Conservation (phyloP, 805 yeast species). For the Yamadazyma sp. region DNA sequence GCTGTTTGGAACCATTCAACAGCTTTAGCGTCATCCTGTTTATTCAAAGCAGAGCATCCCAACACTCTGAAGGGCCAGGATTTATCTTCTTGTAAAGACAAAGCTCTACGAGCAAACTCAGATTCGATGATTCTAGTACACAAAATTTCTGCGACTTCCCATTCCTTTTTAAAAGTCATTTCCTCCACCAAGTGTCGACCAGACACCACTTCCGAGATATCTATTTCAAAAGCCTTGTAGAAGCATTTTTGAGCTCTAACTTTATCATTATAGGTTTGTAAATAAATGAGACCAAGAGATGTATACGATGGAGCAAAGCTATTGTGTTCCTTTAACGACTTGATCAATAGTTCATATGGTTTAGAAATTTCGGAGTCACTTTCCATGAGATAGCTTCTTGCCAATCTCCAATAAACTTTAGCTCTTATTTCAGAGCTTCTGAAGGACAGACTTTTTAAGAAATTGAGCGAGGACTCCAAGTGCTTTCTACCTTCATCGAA, state of each 20-base stretch:
- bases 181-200: conserved; percentile 70
- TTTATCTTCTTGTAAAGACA: conserved; percentile 35
- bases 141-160: conserved; percentile 81
- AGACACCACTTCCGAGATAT: conserved; percentile 70
- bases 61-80: conserved; percentile 90
- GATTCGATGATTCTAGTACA: conserved; percentile 65
- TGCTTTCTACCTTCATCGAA: conserved; percentile 51
- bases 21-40: conserved; percentile 71
- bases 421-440: conserved; percentile 60
- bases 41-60: conserved; percentile 75
- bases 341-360: conserved; percentile 52
- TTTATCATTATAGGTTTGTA: conserved; percentile 54
- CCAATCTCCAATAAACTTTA: conserved; percentile 66
- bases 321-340: conserved; percentile 61
- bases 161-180: conserved; percentile 67
- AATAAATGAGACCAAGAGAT: conserved; percentile 73
- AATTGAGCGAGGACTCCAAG: conserved; percentile 43
- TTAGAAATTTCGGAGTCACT: conserved; percentile 29
- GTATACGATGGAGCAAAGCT: conserved; percentile 80
- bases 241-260: conserved; percentile 81
- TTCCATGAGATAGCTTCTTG: conserved; percentile 52
- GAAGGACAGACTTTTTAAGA: conserved; percentile 51
- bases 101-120: conserved; percentile 54
- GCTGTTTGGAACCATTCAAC: conserved; percentile 89
- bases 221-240: conserved; percentile 85